Percentiles rank a stretch among this genome's conserved stretches.
Conservation (phyloP, 2,329 filamentous ascomycete species). For the Claviceps purpurea region DNA sequence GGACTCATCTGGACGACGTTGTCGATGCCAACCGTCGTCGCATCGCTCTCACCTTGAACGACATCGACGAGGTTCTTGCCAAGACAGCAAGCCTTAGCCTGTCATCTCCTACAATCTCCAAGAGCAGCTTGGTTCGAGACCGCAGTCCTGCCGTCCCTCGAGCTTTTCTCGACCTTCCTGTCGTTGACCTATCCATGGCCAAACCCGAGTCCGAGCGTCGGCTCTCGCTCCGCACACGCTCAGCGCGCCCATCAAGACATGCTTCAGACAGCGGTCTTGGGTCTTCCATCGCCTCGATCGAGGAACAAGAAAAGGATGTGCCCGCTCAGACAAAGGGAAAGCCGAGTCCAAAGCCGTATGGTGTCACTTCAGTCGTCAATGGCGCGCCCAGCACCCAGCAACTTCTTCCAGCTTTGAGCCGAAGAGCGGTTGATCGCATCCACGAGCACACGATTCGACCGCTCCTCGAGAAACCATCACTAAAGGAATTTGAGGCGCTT, state of each 20-base stretch:
- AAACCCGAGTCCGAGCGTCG: constrained; percentile 30
- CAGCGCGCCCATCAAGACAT: constrained; percentile 46
- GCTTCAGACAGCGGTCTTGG: constrained; percentile 81
- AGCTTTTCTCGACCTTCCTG: constrained; percentile 42
- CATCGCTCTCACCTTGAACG: constrained; percentile 50
- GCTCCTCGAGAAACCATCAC: constrained; percentile 55
- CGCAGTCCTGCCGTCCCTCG: constrained; percentile 46
- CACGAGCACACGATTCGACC: constrained; percentile 67
- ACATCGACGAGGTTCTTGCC: constrained; percentile 50
- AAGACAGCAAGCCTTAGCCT: constrained; percentile 28
- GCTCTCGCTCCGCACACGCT: constrained; percentile 40
- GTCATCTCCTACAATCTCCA: constrained; percentile 19
- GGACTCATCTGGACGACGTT: constrained; percentile 58
- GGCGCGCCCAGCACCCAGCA: constrained; percentile 33
- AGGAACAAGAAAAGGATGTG: constrained; percentile 40
- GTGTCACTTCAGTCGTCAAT: constrained; percentile 43
- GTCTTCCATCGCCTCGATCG: constrained; percentile 57
- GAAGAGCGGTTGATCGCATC: constrained; percentile 62
- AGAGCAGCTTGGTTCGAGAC: constrained; percentile 30
- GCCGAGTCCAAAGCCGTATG: constrained; percentile 20
- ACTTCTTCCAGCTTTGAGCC: constrained; percentile 48
- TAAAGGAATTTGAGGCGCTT: constrained; percentile 71
- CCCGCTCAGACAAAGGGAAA: constrained; percentile 18
- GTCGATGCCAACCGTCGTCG: constrained; percentile 57
- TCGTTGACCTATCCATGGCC: constrained; percentile 37